Evolutionary conservation across 1,284 basidiomycete genomes (phyloP).

Genomic region (Rhodotorula sp.): DNA sequence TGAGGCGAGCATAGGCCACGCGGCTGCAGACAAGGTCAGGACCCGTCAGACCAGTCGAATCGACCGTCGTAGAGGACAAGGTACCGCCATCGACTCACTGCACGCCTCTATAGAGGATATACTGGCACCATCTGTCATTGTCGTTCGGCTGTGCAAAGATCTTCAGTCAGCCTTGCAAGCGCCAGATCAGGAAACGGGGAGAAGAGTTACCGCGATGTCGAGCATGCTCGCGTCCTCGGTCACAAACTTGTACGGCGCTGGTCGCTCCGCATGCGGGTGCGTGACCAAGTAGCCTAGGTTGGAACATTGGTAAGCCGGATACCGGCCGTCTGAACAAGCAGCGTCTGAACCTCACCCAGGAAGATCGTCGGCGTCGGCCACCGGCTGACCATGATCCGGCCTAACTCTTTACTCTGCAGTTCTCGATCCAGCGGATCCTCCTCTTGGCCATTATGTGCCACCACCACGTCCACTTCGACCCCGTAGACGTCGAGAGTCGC

Average conservation of each 20-base stretch:
- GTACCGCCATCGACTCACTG: conserved; percentile 55
- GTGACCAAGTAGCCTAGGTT: conserved; percentile 62
- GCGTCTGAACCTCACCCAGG: conserved; percentile 56
- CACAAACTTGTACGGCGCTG: conserved; percentile 81
- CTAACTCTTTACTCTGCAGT: conserved; percentile 78
- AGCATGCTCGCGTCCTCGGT: conserved; percentile 48
- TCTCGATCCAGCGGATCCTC: conserved; percentile 85
- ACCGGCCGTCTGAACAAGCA: not conserved
- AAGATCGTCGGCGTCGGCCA: conserved; percentile 79
- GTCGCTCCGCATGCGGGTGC: conserved; percentile 66
- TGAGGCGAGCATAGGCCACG: conserved; percentile 34
- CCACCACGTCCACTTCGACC: conserved; percentile 73
- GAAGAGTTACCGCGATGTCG: conserved; percentile 66
- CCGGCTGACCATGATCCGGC: conserved; percentile 69
- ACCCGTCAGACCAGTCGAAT: not conserved
- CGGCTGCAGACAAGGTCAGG: conserved; percentile 6
- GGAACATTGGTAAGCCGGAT: too few relatives aligned
- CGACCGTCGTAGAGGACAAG: too few relatives aligned
- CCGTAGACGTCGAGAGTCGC: conserved; percentile 83
- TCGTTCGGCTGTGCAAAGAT: conserved; percentile 38
- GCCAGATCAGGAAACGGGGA: not conserved
- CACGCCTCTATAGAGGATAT: conserved; percentile 76
- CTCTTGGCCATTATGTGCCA: conserved; percentile 93
- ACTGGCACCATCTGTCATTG: conserved; percentile 68
- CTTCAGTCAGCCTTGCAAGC: not conserved